Conservation (phyloP, 2,329 filamentous ascomycete species). For the Paramyrothecium sp. region DNA sequence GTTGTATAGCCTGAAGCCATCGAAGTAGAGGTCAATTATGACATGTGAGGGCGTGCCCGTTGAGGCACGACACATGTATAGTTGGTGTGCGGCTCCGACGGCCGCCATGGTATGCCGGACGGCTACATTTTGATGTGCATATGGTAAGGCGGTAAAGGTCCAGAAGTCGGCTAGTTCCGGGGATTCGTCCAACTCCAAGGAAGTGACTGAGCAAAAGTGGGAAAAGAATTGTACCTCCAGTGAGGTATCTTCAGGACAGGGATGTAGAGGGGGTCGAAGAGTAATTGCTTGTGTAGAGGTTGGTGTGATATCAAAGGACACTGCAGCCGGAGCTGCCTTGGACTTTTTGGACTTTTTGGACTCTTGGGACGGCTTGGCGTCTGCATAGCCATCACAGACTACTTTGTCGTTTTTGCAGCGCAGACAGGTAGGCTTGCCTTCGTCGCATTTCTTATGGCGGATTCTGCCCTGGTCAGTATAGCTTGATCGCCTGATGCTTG, state of each 20-base stretch:
- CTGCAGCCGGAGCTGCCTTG: not conserved
- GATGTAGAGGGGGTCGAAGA: not conserved
- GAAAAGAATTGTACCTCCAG: not conserved
- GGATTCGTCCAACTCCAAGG: not conserved
- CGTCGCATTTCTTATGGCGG: not conserved
- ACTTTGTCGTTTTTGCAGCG: not conserved
- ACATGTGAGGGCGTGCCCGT: not conserved
- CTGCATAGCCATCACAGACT: not conserved
- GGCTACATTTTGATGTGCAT: not conserved
- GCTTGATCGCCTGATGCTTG: too few relatives aligned
- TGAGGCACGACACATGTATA: not conserved
- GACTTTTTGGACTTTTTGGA: not conserved
- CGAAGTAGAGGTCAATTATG: not conserved
- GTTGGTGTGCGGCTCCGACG: not conserved
- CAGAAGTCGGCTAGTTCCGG: not conserved
- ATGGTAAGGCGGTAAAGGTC: not conserved
- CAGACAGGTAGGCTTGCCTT: not conserved
- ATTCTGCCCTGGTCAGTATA: not conserved
- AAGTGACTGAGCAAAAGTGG: not conserved
- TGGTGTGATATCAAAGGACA: not conserved
- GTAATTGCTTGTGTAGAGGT: not conserved
- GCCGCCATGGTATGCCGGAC: not conserved
- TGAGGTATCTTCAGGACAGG: not conserved
- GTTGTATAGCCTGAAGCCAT: not conserved
- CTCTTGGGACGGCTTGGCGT: not conserved